Evolutionary conservation across 139 green algal genomes (phyloP).

Genomic region (Picochlorum sp.): DNA sequence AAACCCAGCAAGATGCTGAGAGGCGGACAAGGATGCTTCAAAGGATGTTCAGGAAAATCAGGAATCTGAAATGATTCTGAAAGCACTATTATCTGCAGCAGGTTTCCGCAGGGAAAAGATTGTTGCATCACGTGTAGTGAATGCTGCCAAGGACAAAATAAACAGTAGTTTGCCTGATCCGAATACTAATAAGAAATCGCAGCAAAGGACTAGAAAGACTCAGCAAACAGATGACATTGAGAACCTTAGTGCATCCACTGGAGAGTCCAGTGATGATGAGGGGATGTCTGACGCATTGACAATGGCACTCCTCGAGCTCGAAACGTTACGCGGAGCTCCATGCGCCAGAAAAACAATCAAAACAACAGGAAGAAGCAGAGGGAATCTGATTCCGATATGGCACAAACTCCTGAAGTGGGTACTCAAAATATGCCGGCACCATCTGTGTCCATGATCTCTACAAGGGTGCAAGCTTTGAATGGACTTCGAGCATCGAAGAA

Average conservation of each 20-base stretch:
- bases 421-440: too few relatives aligned
- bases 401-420: too few relatives aligned
- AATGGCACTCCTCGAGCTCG: background rate
- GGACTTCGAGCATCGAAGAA: too few relatives aligned
- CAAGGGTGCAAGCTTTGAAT: too few relatives aligned
- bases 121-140: background rate
- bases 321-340: background rate
- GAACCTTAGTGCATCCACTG: background rate
- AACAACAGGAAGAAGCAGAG: too few relatives aligned
- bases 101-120: background rate
- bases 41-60: slow-evolving; percentile 9
- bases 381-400: too few relatives aligned
- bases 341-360: too few relatives aligned
- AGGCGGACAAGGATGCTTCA: background rate
- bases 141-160: background rate
- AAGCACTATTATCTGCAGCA: background rate
- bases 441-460: too few relatives aligned
- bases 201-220: too few relatives aligned
- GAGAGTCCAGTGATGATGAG: background rate
- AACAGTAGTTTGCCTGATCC: background rate
- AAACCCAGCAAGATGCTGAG: slow-evolving; percentile 17
- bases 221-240: slow-evolving; percentile 1
- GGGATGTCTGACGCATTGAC: slow-evolving; percentile 1
- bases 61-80: background rate
- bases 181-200: background rate